Percentiles rank a stretch among this genome's conserved stretches.
phyloP scores from a whole-genome alignment of 73 alveolate genomes.

The Paramecium octaurelia region DNA sequence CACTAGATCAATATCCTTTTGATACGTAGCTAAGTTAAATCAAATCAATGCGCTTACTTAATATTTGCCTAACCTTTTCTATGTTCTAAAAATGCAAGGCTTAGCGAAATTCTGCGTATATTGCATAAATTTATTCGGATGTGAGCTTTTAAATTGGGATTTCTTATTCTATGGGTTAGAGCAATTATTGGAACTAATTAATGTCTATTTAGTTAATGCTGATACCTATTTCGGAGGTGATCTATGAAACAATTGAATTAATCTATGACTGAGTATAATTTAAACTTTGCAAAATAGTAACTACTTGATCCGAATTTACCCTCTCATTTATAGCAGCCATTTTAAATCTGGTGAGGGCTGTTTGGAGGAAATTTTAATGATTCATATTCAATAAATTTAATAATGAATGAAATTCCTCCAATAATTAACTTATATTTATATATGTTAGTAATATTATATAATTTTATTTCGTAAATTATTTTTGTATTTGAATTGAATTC shows the following conservation, averaged over 20 bases:
- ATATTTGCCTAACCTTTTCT: background rate
- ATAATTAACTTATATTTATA: background rate
- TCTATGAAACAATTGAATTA: background rate
- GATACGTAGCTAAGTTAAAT: background rate
- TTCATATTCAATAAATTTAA: background rate
- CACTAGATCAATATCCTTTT: conserved; percentile 29
- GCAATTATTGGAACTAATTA: background rate
- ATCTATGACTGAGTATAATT: background rate
- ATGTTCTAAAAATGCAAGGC: background rate
- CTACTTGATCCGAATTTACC: conserved; percentile 1
- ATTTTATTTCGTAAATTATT: background rate
- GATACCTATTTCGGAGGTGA: background rate
- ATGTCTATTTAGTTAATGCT: background rate
- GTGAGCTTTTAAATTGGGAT: background rate
- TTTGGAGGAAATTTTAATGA: background rate
- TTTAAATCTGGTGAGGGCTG: background rate
- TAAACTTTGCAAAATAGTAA: background rate
- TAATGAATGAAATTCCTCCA: background rate
- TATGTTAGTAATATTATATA: background rate
- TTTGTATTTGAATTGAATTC: background rate
- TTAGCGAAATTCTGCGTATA: conserved; percentile 1
- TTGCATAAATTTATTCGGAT: background rate
- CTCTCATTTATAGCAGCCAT: background rate
- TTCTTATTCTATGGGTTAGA: conserved; percentile 4
- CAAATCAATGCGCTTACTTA: background rate